A percentile compares a stretch with the other conserved stretches of the same genome.
Conservation (phyloP, 169 alveolate genomes). For the Miamiensis avidus region DNA sequence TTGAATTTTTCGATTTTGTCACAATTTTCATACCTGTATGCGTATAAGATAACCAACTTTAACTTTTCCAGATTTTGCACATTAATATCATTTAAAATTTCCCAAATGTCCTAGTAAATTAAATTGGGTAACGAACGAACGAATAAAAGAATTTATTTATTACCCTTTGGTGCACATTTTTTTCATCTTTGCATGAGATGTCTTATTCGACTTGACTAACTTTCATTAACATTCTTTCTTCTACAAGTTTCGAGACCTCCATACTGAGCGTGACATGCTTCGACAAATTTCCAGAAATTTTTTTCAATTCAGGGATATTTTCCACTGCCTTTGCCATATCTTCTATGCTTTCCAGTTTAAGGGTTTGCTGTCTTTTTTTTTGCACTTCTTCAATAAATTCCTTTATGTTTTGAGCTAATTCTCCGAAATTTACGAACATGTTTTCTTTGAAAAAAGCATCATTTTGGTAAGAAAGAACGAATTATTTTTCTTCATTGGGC, state of each 20-base stretch:
- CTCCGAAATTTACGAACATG: conserved; percentile 93
- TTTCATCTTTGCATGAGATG: conserved; percentile 81
- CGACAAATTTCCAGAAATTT: conserved; percentile 88
- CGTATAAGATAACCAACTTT: conserved; percentile 83
- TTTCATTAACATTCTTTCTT: conserved; percentile 83
- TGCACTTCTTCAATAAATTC: conserved; percentile 76
- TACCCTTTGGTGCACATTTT: conserved; percentile 71
- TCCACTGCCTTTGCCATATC: conserved; percentile 92
- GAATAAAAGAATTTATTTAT: neutral
- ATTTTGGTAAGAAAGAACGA: conserved; percentile 83
- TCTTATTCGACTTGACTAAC: conserved; percentile 90
- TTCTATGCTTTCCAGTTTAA: conserved; percentile 87
- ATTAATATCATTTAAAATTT: conserved; percentile 71
- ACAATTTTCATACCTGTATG: conserved; percentile 88
- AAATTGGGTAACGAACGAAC: neutral
- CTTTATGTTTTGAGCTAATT: conserved; percentile 89
- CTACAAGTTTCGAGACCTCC: conserved; percentile 87
- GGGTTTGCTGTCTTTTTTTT: conserved; percentile 46
- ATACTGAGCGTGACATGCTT: conserved; percentile 92
- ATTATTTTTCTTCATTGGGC: conserved; percentile 67
- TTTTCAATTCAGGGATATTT: conserved; percentile 91
- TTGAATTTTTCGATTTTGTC: conserved; percentile 79
- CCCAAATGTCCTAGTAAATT: conserved; percentile 27
- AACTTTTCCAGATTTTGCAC: conserved; percentile 81
- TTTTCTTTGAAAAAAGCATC: conserved; percentile 91